phyloP scores from a whole-genome alignment of 352 stramenopile species.

The Phytophthora capsici region DNA sequence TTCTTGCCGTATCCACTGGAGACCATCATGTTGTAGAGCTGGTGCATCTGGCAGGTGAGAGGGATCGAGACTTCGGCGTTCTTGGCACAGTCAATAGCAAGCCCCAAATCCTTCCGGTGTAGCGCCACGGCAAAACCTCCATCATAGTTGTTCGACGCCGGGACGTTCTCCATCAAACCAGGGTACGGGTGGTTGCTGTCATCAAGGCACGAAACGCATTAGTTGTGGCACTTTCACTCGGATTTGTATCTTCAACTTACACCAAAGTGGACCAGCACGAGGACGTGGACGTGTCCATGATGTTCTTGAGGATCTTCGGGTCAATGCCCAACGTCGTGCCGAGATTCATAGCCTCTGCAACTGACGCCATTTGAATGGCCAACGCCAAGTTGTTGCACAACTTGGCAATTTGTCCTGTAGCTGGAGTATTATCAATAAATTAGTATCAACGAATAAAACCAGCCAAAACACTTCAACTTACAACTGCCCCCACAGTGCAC shows the following conservation, averaged over 20 bases:
- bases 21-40: slow-evolving; percentile 89
- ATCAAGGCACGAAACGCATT: background rate
- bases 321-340: slow-evolving; percentile 95
- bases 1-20: slow-evolving; percentile 77
- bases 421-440: slow-evolving; percentile 29
- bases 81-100: slow-evolving; percentile 93
- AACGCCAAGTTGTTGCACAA: slow-evolving; percentile 99
- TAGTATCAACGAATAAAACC: background rate
- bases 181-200: slow-evolving; percentile 94
- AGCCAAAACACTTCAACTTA: slow-evolving; percentile 43
- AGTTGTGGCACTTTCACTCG: background rate
- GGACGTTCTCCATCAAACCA: slow-evolving; percentile 89
- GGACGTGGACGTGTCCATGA: slow-evolving; percentile 97
- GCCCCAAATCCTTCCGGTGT: slow-evolving; percentile 97
- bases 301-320: slow-evolving; percentile 91
- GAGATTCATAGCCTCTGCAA: slow-evolving; percentile 97
- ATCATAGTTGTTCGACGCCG: slow-evolving; percentile 90
- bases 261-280: slow-evolving; percentile 96
- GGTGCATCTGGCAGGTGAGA: slow-evolving; percentile 75
- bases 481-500: slow-evolving; percentile 93
- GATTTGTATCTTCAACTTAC: slow-evolving; percentile 57
- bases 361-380: slow-evolving; percentile 96
- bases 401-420: slow-evolving; percentile 91
- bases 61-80: slow-evolving; percentile 78
- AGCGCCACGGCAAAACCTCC: slow-evolving; percentile 91